Evolutionary conservation across 208 protist species (phyloP).

Genomic region (Crithidia thermophila): DNA sequence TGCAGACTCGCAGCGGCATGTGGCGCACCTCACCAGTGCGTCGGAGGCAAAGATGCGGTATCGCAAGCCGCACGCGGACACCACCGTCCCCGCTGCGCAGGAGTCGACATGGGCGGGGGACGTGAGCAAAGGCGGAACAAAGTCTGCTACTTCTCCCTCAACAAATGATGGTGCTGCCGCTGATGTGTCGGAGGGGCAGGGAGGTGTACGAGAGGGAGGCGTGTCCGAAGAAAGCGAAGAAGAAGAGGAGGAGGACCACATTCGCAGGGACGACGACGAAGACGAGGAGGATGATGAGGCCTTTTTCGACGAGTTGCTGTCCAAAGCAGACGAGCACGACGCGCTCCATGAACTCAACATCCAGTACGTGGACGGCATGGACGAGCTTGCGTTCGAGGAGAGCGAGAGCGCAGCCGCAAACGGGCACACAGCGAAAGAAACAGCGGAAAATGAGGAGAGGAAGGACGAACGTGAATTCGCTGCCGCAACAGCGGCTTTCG

Average conservation of each 20-base stretch:
- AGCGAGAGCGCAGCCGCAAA: neutral
- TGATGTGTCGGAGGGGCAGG: neutral
- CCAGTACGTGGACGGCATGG: slow-evolving; percentile 17
- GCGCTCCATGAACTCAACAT: slow-evolving; percentile 4
- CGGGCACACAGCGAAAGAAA: too few species aligned
- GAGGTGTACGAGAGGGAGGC: neutral
- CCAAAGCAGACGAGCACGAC: neutral
- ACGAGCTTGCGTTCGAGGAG: slow-evolving; percentile 15
- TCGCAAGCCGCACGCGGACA: neutral
- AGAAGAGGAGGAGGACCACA: neutral
- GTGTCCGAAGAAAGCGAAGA: neutral
- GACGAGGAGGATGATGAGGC: slow-evolving; percentile 2
- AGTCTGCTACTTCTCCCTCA: too few species aligned
- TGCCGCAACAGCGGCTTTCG: too few species aligned
- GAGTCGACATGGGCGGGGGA: too few species aligned
- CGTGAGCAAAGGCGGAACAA: too few species aligned
- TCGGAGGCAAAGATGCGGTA: too few species aligned
- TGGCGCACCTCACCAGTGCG: too few species aligned
- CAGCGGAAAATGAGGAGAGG: too few species aligned
- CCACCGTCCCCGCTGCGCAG: neutral
- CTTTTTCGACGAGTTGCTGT: slow-evolving; percentile 5
- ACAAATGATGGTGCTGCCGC: too few species aligned
- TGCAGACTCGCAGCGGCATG: neutral
- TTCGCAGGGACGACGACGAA: neutral
- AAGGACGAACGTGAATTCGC: too few species aligned